phyloP scores from a whole-genome alignment of 225 moss, liverwort and hornwort species.

The Asterella californica region DNA sequence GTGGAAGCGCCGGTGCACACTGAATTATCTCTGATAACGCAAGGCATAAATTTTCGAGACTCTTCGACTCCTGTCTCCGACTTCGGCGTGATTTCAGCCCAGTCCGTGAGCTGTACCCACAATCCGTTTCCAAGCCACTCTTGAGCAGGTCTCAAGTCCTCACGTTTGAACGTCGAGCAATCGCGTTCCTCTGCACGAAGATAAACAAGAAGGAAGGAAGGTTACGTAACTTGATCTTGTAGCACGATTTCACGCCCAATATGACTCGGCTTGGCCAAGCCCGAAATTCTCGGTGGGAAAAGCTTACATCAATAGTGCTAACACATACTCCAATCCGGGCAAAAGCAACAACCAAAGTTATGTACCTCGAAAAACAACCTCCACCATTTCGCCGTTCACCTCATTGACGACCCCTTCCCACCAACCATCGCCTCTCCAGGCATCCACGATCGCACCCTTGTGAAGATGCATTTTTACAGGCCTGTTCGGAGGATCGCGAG shows the following conservation, averaged over 20 bases:
- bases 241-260: background rate
- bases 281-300: background rate
- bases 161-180: constrained; percentile 37
- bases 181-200: constrained; percentile 60
- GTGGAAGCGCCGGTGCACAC: background rate
- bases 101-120: constrained; percentile 35
- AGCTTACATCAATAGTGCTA: no score
- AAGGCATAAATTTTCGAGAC: background rate
- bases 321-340: background rate
- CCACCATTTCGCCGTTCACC: constrained; percentile 45
- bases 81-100: background rate
- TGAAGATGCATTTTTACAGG: constrained; percentile 43
- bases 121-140: constrained; percentile 70
- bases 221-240: no score
- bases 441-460: constrained; percentile 55
- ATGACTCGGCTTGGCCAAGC: no score
- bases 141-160: constrained; percentile 61
- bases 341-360: background rate
- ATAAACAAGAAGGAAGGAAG: background rate
- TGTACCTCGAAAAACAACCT: constrained; percentile 69
- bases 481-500: constrained; percentile 22
- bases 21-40: background rate
- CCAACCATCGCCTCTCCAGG: constrained; percentile 91
- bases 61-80: background rate
- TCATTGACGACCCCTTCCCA: constrained; percentile 76